Base-by-base conservation (phyloP, 73 alveolate species). In the Halteria grandinella region DNA sequence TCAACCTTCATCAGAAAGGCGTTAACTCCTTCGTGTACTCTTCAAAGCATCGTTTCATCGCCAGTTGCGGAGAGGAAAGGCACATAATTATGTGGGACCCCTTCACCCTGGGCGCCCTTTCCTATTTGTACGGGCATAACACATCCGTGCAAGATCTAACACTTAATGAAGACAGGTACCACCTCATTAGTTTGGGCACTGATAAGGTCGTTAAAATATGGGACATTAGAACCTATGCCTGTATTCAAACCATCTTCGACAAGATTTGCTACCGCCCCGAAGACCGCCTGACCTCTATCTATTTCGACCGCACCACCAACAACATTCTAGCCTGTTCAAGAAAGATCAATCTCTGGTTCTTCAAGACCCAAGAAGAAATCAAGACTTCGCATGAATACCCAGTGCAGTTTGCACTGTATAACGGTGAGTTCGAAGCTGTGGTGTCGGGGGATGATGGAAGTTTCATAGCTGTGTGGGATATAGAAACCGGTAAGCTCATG, bases 41-140 rank as follows among this genome's bases (percentile, higher is more conserved):
- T 0, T 63, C 84, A 1, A 74, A 66, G 28, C 79, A 82, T 32
- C 83, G 90, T 75, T 74, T 88, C 39, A 90, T 88, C 14, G 95
- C 95, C 29, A 59, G 85, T 29, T 88, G 95, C 37, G 95, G 95
- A 62, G 94, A 86, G 55, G 95, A 88, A 66, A 50, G 95, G 49
- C 86, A 66, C 48, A 83, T 88, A 27, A 60, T 80, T 11, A 75
- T 88, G 86, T 88, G 95, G 90, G 90, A 88, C 70, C 93, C 92
- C 11, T 88, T 82, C 74, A 88, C 89, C 10, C 50, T 76, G 24
- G 82, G 87, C 11, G 90, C 85, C 1, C 77, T 79, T 32, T 45
- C 74, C 27, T 69, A 75, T 50, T 60, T 83, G 14, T 49, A 82
- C 40, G 92, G 92, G 32, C 92, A 88, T 62, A 88, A 83, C 50